Conservation (phyloP, 2,329 filamentous ascomycete genomes). For the Rhynchosporium agropyri region DNA sequence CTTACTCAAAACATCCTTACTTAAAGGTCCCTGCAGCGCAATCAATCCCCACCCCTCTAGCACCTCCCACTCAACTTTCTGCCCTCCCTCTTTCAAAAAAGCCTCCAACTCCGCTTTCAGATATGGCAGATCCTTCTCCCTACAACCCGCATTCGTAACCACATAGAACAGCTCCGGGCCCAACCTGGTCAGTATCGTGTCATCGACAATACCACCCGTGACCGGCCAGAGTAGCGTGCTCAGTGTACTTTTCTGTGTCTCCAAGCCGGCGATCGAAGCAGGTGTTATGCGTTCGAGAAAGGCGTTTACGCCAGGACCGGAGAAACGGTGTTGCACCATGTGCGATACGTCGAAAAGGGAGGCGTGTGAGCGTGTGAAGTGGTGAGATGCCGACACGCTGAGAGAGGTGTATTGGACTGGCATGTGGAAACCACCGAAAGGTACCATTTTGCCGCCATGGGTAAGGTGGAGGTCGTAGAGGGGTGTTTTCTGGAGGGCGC, state of each 20-base stretch:
- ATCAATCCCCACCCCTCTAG: constrained; percentile 76
- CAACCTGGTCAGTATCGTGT: constrained; percentile 87
- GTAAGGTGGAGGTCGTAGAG: constrained; percentile 78
- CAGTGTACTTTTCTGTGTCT: constrained; percentile 72
- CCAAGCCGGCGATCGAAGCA: constrained; percentile 66
- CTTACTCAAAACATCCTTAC: constrained; percentile 67
- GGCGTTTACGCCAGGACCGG: constrained; percentile 74
- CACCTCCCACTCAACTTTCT: constrained; percentile 67
- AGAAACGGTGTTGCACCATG: constrained; percentile 91
- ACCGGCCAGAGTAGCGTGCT: constrained; percentile 79
- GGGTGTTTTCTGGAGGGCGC: constrained; percentile 62
- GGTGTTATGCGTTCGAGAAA: constrained; percentile 88
- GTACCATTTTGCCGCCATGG: constrained; percentile 88
- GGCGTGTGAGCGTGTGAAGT: constrained; percentile 83
- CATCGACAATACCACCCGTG: constrained; percentile 91
- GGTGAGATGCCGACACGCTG: constrained; percentile 81
- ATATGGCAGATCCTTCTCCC: constrained; percentile 84
- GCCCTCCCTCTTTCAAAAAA: constrained; percentile 57
- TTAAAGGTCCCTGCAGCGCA: constrained; percentile 84
- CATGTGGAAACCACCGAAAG: constrained; percentile 93
- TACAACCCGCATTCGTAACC: constrained; percentile 91
- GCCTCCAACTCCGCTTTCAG: constrained; percentile 68
- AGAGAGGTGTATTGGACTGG: constrained; percentile 83
- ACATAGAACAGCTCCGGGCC: constrained; percentile 79
- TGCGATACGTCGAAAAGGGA: constrained; percentile 96